Base-by-base conservation (phyloP, 345 rosid genomes). In the Carallia pectinifolia region DNA sequence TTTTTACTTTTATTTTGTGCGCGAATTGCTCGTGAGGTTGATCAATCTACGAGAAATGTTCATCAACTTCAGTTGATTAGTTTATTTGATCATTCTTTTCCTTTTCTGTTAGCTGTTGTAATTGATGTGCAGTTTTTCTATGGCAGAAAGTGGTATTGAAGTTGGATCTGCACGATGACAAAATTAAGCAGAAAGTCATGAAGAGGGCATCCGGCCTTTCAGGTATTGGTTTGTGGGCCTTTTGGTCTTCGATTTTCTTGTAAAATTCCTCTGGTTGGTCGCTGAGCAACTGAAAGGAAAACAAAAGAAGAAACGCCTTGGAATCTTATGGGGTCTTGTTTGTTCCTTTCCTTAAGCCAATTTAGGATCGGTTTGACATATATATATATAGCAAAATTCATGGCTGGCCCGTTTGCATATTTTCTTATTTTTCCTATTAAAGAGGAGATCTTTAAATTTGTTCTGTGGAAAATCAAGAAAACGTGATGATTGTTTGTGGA, bases 71-170 rank as follows among this genome's bases (percentile, higher is more conserved):
- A 37, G 33, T 53, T 50, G 34, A 60, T 62, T 70, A 8, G 31
- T 29, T 39, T 31, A 12, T 1, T 4, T 44, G 50, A 16, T 44
- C 50, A 12, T 44, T 13, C 17, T 12, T 44, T 44, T 15, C 50
- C 12, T 44, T 44, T 44, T 44, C 13, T 44, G 50, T 44, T 12
- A 44, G 50, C 13, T 44, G 50, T 4, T 44, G 60, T 23, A 55
- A 7, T 23, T 23, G 23, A 23, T 19, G 1, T 0, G 59, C 4
- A 30, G 4, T 12, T 52, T 65, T 65, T 38, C 27, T 33, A 6
- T 50, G 64, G 54, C 79, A 78, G 85, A 81, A 78, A 72, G 55
- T 72, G 36, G 79, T 82, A 56, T 53, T 82, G 61, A 82, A 77
- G 48, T 33, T 82, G 75, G 69, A 67, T 19, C 10, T 80, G 53